Conservation (phyloP, 164 flowering plant species). For the Pachysandra terminalis region DNA sequence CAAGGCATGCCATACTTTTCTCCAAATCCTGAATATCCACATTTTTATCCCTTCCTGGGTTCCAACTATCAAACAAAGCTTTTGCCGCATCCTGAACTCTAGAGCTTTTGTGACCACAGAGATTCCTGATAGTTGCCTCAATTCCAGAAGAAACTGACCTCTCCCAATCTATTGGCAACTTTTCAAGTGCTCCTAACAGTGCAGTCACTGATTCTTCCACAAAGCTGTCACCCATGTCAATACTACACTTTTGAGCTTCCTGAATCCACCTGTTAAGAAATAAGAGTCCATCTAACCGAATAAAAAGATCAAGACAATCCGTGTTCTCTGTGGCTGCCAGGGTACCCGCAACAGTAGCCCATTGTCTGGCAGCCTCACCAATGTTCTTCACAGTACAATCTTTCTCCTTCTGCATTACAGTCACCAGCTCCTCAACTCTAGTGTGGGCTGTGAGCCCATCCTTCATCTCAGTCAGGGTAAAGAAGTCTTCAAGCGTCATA, state of each 20-base stretch:
- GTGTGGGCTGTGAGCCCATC: slow-evolving; percentile 72
- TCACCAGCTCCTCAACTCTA: slow-evolving; percentile 73
- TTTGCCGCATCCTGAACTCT: slow-evolving; percentile 61
- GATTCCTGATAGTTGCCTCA: slow-evolving; percentile 47
- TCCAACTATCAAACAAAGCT: slow-evolving; percentile 52
- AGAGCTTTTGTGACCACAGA: slow-evolving; percentile 47
- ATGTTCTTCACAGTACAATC: slow-evolving; percentile 46
- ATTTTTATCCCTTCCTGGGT: slow-evolving; percentile 20
- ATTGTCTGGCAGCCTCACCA: slow-evolving; percentile 70
- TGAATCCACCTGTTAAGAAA: slow-evolving; percentile 70
- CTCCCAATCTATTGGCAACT: slow-evolving; percentile 47
- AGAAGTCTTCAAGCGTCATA: slow-evolving; percentile 82
- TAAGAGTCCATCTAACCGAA: slow-evolving; percentile 66
- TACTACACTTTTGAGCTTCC: slow-evolving; percentile 49
- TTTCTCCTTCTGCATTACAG: slow-evolving; percentile 62
- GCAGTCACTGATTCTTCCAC: slow-evolving; percentile 62
- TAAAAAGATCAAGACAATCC: slow-evolving; percentile 74
- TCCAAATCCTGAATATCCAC: slow-evolving; percentile 19
- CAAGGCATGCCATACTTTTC: slow-evolving; percentile 12
- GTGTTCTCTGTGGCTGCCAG: slow-evolving; percentile 65
- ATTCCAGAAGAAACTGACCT: slow-evolving; percentile 51
- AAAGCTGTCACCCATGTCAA: slow-evolving; percentile 39
- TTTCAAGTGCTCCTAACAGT: slow-evolving; percentile 63
- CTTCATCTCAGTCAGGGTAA: slow-evolving; percentile 78
- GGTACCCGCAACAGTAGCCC: slow-evolving; percentile 77